A percentile compares a stretch with the other conserved stretches of the same genome.
These are phyloP conservation scores for Neotropicomus parvogracilis DNA, from an alignment of 1,284 basidiomycete genomes.

Conservation along the genomic window DNA sequence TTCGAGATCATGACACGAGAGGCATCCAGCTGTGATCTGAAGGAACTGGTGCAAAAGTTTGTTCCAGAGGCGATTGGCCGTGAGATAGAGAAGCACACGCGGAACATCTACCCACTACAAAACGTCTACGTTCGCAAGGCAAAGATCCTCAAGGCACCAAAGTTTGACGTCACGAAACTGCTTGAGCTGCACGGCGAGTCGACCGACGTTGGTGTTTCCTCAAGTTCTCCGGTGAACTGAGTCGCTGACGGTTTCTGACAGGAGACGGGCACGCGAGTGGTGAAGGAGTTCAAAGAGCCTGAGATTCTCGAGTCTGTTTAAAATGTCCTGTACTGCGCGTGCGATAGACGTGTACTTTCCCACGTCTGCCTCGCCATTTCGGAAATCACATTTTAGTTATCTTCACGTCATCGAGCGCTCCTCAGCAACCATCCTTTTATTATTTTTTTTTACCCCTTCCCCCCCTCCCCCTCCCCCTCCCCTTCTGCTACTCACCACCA, in stretches of 20 bases:
- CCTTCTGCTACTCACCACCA: slow-evolving; percentile 25
- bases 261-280: slow-evolving; percentile 87
- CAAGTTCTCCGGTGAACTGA: slow-evolving; percentile 8
- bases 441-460: no score
- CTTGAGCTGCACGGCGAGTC: slow-evolving; percentile 95
- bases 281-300: slow-evolving; percentile 91
- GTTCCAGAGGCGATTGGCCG: slow-evolving; percentile 98
- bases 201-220: slow-evolving; percentile 66
- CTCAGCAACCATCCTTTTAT: no score
- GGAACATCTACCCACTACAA: slow-evolving; percentile 96
- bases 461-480: no score
- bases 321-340: slow-evolving; percentile 42
- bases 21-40: slow-evolving; percentile 92
- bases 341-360: no score
- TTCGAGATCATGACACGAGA: slow-evolving; percentile 99
- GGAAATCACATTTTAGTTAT: no score
- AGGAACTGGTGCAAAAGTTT: slow-evolving; percentile 98
- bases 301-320: slow-evolving; percentile 82
- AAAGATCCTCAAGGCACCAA: slow-evolving; percentile 96
- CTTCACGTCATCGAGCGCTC: no score
- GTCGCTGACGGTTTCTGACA: slow-evolving; percentile 31
- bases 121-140: slow-evolving; percentile 98
- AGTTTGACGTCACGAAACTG: slow-evolving; percentile 93
- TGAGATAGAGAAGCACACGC: slow-evolving; percentile 98
- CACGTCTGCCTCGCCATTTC: no score